Evolutionary conservation across 768 basidiomycete species (phyloP).

Genomic region (Termitomyces eurrhizus): DNA sequence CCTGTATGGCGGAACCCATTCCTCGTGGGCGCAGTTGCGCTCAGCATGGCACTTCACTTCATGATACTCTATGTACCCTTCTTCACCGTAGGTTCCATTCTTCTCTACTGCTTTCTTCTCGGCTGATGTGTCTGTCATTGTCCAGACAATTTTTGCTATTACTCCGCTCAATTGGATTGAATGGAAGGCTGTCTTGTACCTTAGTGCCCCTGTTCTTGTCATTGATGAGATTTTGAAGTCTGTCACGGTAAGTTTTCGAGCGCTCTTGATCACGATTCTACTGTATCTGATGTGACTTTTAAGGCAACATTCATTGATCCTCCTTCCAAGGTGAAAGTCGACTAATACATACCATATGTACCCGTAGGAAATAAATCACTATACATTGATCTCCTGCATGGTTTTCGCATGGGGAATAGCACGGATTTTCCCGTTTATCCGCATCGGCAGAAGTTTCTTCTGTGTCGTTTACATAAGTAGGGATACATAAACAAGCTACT

Average conservation of each 20-base stretch:
- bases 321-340: slow-evolving; percentile 47
- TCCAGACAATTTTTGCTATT: slow-evolving; percentile 82
- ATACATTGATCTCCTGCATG: neutral
- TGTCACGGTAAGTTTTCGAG: slow-evolving; percentile 53
- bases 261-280: neutral
- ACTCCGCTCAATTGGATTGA: slow-evolving; percentile 91
- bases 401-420: neutral
- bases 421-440: neutral
- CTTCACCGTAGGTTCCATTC: slow-evolving; percentile 68
- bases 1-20: slow-evolving; percentile 95
- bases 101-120: neutral
- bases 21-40: slow-evolving; percentile 81
- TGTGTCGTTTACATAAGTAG: neutral
- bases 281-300: neutral
- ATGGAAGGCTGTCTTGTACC: slow-evolving; percentile 88
- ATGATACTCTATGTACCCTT: slow-evolving; percentile 97
- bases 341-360: slow-evolving; percentile 27
- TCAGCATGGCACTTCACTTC: slow-evolving; percentile 92
- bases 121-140: neutral
- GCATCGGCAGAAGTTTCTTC: neutral
- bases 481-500: neutral
- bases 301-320: slow-evolving; percentile 59
- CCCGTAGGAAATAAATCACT: slow-evolving; percentile 15
- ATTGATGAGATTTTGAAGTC: slow-evolving; percentile 92
- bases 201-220: slow-evolving; percentile 84